These are phyloP conservation scores for Tremella yokohamensis DNA, from an alignment of 768 basidiomycete genomes.

Conservation along the genomic window DNA sequence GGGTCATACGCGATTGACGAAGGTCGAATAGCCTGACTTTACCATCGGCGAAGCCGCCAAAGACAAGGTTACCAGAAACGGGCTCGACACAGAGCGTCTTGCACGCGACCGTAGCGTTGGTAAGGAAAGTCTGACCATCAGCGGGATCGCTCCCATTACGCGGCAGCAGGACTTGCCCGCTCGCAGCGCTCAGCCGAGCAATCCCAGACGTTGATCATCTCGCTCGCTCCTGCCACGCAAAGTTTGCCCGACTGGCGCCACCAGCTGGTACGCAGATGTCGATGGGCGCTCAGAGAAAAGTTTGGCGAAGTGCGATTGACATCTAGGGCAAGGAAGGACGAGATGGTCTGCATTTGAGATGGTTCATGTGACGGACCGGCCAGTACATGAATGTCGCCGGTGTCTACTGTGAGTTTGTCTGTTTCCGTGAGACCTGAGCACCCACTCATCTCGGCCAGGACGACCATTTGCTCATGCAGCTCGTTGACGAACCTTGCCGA, in stretches of 20 bases:
- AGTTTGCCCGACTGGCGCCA: constrained; percentile 36
- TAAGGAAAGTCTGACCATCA: constrained; percentile 7
- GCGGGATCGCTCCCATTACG: background rate
- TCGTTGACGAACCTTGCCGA: constrained; percentile 41
- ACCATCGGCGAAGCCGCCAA: constrained; percentile 31
- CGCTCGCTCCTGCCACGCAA: constrained; percentile 27
- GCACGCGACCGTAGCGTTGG: constrained; percentile 15
- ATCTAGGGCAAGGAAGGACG: constrained; percentile 37
- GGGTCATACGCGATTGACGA: constrained; percentile 18
- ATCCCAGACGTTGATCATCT: constrained; percentile 41
- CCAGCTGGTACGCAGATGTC: constrained; percentile 28
- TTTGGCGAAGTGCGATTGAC: constrained; percentile 3
- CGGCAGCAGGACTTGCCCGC: constrained; percentile 18
- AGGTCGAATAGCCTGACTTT: constrained; percentile 35
- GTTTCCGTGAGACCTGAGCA: background rate
- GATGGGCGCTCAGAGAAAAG: constrained; percentile 5
- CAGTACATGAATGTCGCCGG: constrained; percentile 41
- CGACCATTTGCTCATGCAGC: constrained; percentile 33
- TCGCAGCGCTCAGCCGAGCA: constrained; percentile 39
- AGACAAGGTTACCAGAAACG: constrained; percentile 34
- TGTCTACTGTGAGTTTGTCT: constrained; percentile 20
- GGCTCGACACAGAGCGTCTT: constrained; percentile 38
- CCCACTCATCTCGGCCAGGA: constrained; percentile 41
- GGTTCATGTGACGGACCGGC: constrained; percentile 28
- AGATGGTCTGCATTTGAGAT: constrained; percentile 21